Evolutionary conservation across 176 grass and related monocot genomes (phyloP), one percentile per base, ranked within the genome.

Genomic region (Lolium multiflorum): DNA sequence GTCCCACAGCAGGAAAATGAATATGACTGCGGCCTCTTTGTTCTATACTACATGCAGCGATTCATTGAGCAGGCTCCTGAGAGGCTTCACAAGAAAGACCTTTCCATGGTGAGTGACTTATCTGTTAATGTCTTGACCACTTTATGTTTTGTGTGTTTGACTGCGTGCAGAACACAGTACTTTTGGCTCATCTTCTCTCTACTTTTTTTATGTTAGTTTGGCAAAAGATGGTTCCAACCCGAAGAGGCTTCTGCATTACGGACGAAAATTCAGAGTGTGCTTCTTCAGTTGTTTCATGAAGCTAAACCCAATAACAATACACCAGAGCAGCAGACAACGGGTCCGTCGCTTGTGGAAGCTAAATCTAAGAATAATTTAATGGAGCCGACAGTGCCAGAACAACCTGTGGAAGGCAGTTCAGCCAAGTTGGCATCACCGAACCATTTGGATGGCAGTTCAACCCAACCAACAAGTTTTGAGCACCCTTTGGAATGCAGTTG

Each of bases 1-100:
- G 97, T 96, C 75, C 94, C 97, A 3, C 97, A 99, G 80, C 97
- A 99, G 86, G 87, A 91, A 61, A 99, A 99, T 70, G 92, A 92
- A 35, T 99, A 87, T 58, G 97, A 99, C 79, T 99, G 97, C 57
- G 97, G 97, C 49, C 79, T 99, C 22, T 99, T 99, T 92, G 94
- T 96, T 69, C 85, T 99, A 56, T 94, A 94, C 84, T 96, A 94
- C 85, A 94, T 99, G 54, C 86, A 90, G 61, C 82, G 80, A 47
- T 99, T 96, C 84, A 88, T 96, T 51, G 84, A 91, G 76, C 89
- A 87, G 64, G 92, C 94, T 22, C 97, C 97, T 85, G 77, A 96
- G 89, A 99, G 97, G 72, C 71, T 99, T 84, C 82, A 25, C 82
- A 91, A 87, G 86, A 85, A 96, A 24, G 76, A 93, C 85, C 43